These are phyloP conservation scores for Camellia sinensis DNA, from an alignment of 148 eudicot species.

Conservation along the genomic window DNA sequence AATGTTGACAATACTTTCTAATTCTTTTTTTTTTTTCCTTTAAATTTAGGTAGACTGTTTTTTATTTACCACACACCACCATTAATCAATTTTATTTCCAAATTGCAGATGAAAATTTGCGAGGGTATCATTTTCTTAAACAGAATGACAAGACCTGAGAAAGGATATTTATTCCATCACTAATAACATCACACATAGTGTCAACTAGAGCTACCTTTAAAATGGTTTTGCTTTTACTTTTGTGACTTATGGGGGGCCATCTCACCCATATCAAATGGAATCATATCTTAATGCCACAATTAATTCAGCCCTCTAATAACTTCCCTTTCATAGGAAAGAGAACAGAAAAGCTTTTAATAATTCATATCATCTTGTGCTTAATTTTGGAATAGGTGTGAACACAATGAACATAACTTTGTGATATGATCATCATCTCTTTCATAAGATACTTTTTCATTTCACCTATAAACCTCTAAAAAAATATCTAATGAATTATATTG, in stretches of 20 bases:
- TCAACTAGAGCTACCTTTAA: neutral
- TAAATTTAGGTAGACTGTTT: neutral
- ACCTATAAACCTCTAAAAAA: neutral
- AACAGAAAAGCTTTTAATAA: conserved; percentile 7
- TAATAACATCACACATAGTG: neutral
- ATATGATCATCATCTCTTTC: neutral
- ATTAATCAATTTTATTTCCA: neutral
- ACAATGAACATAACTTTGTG: neutral
- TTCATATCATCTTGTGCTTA: conserved; percentile 12
- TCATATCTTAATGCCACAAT: conserved; percentile 12
- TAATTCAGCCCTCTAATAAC: conserved; percentile 3
- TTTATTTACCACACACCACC: neutral
- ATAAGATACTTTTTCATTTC: neutral
- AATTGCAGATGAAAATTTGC: no score
- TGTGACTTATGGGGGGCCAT: conserved; percentile 1
- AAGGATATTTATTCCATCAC: neutral
- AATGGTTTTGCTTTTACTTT: neutral
- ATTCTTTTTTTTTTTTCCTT: neutral
- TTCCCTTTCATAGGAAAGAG: neutral
- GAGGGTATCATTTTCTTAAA: neutral
- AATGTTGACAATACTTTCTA: no score
- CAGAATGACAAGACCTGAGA: neutral
- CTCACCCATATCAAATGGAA: conserved; percentile 11
- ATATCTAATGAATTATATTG: neutral
- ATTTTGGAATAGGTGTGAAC: conserved; percentile 3